Conservation (phyloP, 805 yeast genomes). For the Ogataea parapolymorpha region DNA sequence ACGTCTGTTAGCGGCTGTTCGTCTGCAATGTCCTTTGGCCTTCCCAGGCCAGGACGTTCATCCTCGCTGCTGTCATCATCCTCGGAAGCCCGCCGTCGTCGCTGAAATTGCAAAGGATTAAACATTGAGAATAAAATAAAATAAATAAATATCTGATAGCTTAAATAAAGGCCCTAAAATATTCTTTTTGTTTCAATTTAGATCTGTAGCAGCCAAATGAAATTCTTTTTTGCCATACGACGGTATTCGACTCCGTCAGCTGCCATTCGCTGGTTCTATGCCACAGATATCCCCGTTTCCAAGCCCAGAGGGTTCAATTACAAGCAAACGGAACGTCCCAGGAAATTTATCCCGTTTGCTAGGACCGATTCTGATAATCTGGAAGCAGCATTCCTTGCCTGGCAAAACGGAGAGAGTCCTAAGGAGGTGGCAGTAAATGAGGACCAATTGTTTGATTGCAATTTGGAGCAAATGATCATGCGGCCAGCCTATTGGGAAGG, state of each 20-base stretch:
- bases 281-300: slow-evolving; percentile 69
- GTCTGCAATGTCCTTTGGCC: background rate
- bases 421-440: slow-evolving; percentile 63
- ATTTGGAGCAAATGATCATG: slow-evolving; percentile 51
- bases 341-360: slow-evolving; percentile 66
- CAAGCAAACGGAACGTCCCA: slow-evolving; percentile 46
- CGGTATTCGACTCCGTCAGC: slow-evolving; percentile 1
- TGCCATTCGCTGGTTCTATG: slow-evolving; percentile 64
- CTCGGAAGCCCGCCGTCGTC: slow-evolving; percentile 4
- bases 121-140: slow-evolving; percentile 3
- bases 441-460: slow-evolving; percentile 74
- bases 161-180: background rate
- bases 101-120: slow-evolving; percentile 7
- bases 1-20: background rate
- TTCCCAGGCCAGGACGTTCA: slow-evolving; percentile 5
- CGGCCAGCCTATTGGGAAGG: slow-evolving; percentile 86
- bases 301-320: slow-evolving; percentile 65
- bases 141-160: background rate
- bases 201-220: slow-evolving; percentile 1
- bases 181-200: background rate
- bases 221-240: background rate
- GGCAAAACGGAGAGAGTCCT: slow-evolving; percentile 2
- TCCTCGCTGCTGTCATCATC: background rate
- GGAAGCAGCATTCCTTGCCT: slow-evolving; percentile 46
- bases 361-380: slow-evolving; percentile 56